Evolutionary conservation across 2,329 filamentous ascomycete species (phyloP).

Genomic region (Curvularia spicifera): DNA sequence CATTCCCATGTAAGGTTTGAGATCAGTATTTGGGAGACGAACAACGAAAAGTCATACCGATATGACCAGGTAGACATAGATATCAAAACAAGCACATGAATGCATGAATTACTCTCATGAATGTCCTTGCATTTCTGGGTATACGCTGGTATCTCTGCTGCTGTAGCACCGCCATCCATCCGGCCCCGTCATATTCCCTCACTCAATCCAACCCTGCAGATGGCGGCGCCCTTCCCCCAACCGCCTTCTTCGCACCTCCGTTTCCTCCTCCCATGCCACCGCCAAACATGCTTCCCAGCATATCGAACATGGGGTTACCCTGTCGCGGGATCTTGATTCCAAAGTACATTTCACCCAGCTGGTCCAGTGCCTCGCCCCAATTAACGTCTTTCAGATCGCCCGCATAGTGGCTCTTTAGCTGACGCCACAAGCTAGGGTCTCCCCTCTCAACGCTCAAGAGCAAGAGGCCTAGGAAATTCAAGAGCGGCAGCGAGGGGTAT

Average conservation of each 20-base stretch:
- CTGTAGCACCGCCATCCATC: slow-evolving; percentile 13
- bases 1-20: slow-evolving; percentile 31
- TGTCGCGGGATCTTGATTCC: slow-evolving; percentile 85
- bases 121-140: not conserved
- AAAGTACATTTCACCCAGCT: slow-evolving; percentile 97
- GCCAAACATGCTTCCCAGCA: slow-evolving; percentile 96
- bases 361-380: slow-evolving; percentile 81
- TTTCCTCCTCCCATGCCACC: slow-evolving; percentile 67
- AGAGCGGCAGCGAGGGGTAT: slow-evolving; percentile 88
- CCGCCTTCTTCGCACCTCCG: slow-evolving; percentile 55
- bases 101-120: slow-evolving; percentile 4
- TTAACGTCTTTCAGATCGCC: slow-evolving; percentile 76
- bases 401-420: slow-evolving; percentile 82
- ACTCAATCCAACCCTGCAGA: slow-evolving; percentile 47
- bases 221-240: slow-evolving; percentile 37
- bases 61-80: slow-evolving; percentile 10
- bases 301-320: slow-evolving; percentile 92
- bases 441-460: slow-evolving; percentile 84
- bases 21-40: not conserved
- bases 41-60: not conserved
- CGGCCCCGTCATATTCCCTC: not conserved
- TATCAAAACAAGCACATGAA: slow-evolving; percentile 3
- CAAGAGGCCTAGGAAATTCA: slow-evolving; percentile 91
- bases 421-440: slow-evolving; percentile 76
- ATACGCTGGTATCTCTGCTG: slow-evolving; percentile 12